Evolutionary conservation across 2,329 filamentous ascomycete genomes (phyloP).

Genomic region (Fusarium newnesense): DNA sequence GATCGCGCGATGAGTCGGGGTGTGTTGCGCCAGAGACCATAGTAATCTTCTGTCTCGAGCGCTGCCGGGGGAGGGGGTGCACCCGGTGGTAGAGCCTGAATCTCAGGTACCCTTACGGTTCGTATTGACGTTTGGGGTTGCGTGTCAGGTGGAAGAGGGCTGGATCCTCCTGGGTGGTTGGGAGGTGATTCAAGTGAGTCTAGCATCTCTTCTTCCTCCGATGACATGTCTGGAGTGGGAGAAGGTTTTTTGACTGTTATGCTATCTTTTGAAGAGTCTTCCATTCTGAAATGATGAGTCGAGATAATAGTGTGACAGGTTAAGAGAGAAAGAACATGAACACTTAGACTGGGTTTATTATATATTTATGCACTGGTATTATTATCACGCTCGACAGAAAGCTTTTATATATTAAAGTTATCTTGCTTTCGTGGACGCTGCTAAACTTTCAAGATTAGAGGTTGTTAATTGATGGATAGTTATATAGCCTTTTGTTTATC

Average conservation of each 20-base stretch:
- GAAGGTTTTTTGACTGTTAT: rapidly evolving
- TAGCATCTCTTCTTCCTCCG: not conserved
- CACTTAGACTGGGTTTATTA: not conserved
- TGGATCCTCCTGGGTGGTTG: no score
- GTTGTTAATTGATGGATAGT: not conserved
- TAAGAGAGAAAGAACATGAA: no score
- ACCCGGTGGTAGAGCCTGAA: not conserved
- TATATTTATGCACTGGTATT: rapidly evolving
- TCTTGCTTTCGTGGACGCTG: rapidly evolving
- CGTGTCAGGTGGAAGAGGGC: not conserved
- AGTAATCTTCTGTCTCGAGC: not conserved
- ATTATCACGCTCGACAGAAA: rapidly evolving
- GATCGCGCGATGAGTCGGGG: not conserved
- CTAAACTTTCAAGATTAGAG: not conserved
- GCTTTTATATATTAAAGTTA: rapidly evolving
- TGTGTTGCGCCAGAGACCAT: not conserved
- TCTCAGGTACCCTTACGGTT: not conserved
- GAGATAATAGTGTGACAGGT: not conserved
- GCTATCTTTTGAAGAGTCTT: rapidly evolving
- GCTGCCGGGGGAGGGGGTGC: not conserved
- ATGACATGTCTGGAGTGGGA: not conserved
- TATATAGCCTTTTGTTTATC: rapidly evolving
- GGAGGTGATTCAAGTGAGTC: rapidly evolving
- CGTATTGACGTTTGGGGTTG: not conserved
- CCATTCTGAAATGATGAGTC: rapidly evolving